phyloP scores from a whole-genome alignment of 73 alveolate genomes.

The Durusdinium trenchii region DNA sequence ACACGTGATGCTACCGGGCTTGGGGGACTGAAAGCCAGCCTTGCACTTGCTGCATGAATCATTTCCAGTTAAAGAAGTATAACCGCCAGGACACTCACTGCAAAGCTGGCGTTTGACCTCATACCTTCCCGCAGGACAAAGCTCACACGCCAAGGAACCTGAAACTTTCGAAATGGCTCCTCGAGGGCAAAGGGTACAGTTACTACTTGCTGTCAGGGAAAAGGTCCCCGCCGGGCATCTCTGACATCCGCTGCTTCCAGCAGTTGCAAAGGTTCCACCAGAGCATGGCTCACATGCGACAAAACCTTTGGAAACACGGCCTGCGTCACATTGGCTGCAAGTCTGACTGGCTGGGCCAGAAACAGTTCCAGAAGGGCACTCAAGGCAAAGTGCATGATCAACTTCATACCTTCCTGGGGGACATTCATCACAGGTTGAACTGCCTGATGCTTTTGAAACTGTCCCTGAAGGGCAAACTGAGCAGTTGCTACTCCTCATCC shows the following conservation, averaged over 20 bases:
- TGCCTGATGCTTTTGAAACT: no score
- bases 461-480: no score
- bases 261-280: no score
- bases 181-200: conserved; percentile 25
- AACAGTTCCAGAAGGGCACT: no score
- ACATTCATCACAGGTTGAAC: no score
- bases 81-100: background rate
- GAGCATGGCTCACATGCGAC: no score
- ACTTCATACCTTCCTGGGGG: no score
- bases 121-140: conserved; percentile 50
- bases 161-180: conserved; percentile 14
- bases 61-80: background rate
- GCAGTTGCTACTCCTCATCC: background rate
- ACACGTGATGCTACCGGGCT: background rate
- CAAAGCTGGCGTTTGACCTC: background rate
- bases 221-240: conserved; percentile 42
- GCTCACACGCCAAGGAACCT: conserved; percentile 52
- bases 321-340: no score
- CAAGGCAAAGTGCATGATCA: no score
- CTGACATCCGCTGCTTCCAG: no score
- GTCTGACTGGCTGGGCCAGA: no score
- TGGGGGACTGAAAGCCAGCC: background rate
- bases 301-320: no score
- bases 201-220: background rate
- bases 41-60: background rate